Evolutionary conservation across 257 asterid species (phyloP).

Genomic region (Capsicum pubescens): DNA sequence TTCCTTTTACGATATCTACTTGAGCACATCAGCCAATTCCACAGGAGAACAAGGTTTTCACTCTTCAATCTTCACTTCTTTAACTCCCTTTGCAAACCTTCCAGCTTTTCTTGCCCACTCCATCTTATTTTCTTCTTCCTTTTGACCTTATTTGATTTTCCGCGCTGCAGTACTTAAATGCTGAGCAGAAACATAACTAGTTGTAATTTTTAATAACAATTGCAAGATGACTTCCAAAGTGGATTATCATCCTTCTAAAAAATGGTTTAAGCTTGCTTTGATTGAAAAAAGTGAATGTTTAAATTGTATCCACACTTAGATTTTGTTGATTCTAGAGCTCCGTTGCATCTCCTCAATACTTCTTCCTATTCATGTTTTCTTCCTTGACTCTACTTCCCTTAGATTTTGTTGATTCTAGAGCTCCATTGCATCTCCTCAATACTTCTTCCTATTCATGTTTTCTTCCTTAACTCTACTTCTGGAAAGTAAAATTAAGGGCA

Average conservation of each 20-base stretch:
- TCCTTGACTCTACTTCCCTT: background rate
- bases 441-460: background rate
- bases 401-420: background rate
- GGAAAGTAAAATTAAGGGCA: background rate
- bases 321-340: background rate
- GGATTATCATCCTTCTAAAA: background rate
- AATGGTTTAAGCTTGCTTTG: constrained; percentile 5
- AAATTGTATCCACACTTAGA: background rate
- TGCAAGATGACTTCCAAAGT: background rate
- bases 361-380: background rate
- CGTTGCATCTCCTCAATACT: background rate
- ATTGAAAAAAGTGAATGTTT: background rate
- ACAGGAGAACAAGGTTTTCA: background rate
- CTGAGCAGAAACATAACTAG: background rate
- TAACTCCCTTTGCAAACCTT: background rate
- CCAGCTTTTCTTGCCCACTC: background rate
- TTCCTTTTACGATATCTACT: background rate
- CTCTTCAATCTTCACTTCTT: background rate
- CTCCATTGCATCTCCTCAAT: background rate
- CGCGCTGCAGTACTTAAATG: background rate
- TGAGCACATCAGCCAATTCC: constrained; percentile 4
- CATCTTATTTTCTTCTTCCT: background rate
- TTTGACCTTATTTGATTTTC: background rate
- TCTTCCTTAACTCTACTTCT: background rate
- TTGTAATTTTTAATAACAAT: background rate